phyloP scores from a whole-genome alignment of 768 basidiomycete species.

The Dentipellis sp. region DNA sequence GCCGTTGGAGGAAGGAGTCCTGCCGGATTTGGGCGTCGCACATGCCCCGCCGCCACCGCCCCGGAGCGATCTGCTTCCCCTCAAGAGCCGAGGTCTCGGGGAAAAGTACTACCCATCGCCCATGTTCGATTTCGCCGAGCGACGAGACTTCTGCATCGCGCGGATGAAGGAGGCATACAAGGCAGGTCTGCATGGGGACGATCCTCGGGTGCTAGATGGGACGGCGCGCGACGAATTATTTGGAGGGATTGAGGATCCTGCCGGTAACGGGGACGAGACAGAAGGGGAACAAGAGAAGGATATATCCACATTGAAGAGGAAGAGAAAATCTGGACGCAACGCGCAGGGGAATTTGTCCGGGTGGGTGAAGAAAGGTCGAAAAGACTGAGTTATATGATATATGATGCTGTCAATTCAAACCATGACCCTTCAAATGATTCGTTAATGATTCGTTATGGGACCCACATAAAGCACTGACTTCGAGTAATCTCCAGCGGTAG shows the following conservation, averaged over 20 bases:
- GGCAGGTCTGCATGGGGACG: neutral
- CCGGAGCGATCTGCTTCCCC: neutral
- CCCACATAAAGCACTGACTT: too few relatives aligned
- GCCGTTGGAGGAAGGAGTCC: neutral
- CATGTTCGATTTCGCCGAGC: neutral
- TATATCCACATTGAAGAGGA: neutral
- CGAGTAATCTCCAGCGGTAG: too few relatives aligned
- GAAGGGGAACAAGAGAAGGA: neutral
- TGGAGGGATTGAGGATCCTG: neutral
- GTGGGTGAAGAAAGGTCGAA: too few relatives aligned
- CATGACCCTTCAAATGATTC: too few relatives aligned
- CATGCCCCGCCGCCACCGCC: conserved; percentile 1
- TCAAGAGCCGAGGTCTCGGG: neutral
- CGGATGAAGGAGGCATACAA: neutral
- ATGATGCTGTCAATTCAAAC: too few relatives aligned
- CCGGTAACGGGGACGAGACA: neutral
- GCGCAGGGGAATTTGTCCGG: too few relatives aligned
- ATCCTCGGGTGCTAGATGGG: neutral
- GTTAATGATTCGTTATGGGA: too few relatives aligned
- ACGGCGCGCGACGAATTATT: neutral
- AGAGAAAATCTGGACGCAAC: neutral
- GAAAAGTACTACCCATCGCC: neutral
- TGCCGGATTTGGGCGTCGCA: neutral
- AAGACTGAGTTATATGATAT: too few relatives aligned
- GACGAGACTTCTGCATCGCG: neutral